A percentile compares a stretch with the other conserved stretches of the same genome.
Evolutionary conservation across 2,329 filamentous ascomycete genomes (phyloP).

Genomic region (Lasiodiplodia sp.): DNA sequence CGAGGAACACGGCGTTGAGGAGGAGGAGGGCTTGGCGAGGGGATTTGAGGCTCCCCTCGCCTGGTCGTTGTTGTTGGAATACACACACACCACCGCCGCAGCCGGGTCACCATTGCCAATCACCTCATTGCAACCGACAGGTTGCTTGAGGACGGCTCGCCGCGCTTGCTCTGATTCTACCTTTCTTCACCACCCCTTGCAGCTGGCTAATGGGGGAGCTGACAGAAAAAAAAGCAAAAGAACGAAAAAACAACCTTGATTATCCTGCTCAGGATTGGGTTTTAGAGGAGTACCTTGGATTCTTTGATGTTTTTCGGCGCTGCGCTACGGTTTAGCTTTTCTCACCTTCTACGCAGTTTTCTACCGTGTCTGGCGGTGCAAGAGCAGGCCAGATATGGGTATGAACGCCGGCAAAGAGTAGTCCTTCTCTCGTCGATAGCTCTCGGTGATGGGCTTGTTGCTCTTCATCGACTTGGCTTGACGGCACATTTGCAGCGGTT

Average conservation of each 20-base stretch:
- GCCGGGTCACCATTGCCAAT: not conserved
- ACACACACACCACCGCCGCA: not conserved
- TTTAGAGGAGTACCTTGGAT: not conserved
- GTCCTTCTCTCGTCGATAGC: not conserved
- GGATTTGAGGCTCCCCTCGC: not conserved
- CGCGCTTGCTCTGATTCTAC: not conserved
- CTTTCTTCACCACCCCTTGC: not conserved
- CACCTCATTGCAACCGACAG: not conserved
- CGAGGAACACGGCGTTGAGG: not conserved
- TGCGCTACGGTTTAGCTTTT: not conserved
- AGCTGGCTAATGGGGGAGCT: constrained; percentile 3
- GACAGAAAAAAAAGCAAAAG: not conserved
- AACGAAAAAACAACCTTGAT: not conserved
- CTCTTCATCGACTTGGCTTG: not conserved
- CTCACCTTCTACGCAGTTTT: not conserved
- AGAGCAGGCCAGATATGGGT: not conserved
- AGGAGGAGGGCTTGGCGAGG: not conserved
- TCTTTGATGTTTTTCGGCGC: not conserved
- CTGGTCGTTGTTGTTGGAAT: constrained; percentile 4
- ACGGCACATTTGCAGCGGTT: not conserved
- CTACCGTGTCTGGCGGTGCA: not conserved
- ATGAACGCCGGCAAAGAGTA: not conserved
- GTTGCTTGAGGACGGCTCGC: constrained; percentile 7
- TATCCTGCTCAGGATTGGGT: not conserved
- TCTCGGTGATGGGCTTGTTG: not conserved